Conservation (phyloP, 306 rosid genomes). For the Lathyrus aphaca region DNA sequence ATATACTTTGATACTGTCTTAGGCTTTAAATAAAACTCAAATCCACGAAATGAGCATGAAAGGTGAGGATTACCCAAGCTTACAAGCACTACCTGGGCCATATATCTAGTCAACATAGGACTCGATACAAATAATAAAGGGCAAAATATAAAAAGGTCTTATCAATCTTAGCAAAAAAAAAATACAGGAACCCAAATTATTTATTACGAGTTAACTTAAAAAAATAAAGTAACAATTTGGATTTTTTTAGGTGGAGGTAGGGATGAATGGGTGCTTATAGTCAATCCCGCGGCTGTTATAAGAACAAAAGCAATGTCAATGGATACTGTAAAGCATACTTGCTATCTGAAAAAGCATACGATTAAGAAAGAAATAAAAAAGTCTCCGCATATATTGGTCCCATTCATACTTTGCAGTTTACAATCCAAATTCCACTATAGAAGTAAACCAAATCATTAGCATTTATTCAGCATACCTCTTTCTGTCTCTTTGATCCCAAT, state of each 20-base stretch:
- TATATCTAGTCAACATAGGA: not conserved
- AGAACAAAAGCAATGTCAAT: constrained; percentile 24
- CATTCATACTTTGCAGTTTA: constrained; percentile 24
- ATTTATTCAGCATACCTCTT: constrained; percentile 66
- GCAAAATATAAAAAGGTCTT: not conserved
- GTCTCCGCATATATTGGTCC: not conserved
- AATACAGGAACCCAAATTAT: not conserved
- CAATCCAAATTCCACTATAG: constrained; percentile 19
- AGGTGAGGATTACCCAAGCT: not conserved
- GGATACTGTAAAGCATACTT: constrained; percentile 21
- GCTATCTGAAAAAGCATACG: not conserved
- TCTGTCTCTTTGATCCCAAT: constrained; percentile 77
- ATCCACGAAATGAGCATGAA: not conserved
- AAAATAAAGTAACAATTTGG: not conserved
- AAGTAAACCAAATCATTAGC: constrained; percentile 34
- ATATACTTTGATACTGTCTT: not conserved
- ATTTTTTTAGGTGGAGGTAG: not conserved
- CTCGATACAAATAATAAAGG: not conserved
- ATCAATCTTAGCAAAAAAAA: not conserved
- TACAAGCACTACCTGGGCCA: not conserved
- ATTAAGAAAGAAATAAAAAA: not conserved
- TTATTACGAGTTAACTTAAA: not conserved
- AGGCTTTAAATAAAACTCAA: not conserved
- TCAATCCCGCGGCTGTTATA: constrained; percentile 13
- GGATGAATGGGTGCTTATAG: not conserved